These are phyloP conservation scores for Neurospora discreta DNA, from an alignment of 495 filamentous ascomycete species.

Conservation along the genomic window DNA sequence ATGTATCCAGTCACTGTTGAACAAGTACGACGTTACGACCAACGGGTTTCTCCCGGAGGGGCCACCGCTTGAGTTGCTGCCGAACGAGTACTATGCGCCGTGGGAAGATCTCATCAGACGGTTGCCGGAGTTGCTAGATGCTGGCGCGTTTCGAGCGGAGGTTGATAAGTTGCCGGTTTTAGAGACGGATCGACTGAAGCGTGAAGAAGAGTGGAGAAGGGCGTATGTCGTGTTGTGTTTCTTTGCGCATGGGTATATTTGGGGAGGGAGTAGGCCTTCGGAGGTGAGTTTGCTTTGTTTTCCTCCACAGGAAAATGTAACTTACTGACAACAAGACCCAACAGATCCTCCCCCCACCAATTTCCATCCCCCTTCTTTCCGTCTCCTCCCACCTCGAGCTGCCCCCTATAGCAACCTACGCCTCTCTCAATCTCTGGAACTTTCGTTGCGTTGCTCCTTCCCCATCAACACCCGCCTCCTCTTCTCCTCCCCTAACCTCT, in stretches of 20 bases:
- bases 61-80: conserved; percentile 53
- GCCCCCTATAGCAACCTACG: conserved; percentile 84
- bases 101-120: conserved; percentile 68
- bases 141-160: conserved; percentile 51
- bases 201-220: conserved; percentile 66
- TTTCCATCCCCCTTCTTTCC: conserved; percentile 69
- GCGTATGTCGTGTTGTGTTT: conserved; percentile 78
- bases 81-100: conserved; percentile 64
- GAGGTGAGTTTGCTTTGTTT: conserved; percentile 20
- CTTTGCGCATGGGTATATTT: conserved; percentile 80
- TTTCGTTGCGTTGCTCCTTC: conserved; percentile 35
- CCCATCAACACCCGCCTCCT: not conserved
- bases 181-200: conserved; percentile 49
- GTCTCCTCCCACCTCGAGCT: conserved; percentile 69
- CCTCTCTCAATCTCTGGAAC: conserved; percentile 85
- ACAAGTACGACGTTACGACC: conserved; percentile 16
- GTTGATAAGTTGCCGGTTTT: conserved; percentile 62
- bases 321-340: not conserved
- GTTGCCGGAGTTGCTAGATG: conserved; percentile 54
- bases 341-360: conserved; percentile 54
- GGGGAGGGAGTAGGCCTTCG: conserved; percentile 31
- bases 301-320: too few species aligned
- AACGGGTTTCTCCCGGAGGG: conserved; percentile 72
- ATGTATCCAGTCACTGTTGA: not conserved
- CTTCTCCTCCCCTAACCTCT: not conserved